Evolutionary conservation across 23 red algal genomes (phyloP).

Genomic region (Gracilariopsis chorda): DNA sequence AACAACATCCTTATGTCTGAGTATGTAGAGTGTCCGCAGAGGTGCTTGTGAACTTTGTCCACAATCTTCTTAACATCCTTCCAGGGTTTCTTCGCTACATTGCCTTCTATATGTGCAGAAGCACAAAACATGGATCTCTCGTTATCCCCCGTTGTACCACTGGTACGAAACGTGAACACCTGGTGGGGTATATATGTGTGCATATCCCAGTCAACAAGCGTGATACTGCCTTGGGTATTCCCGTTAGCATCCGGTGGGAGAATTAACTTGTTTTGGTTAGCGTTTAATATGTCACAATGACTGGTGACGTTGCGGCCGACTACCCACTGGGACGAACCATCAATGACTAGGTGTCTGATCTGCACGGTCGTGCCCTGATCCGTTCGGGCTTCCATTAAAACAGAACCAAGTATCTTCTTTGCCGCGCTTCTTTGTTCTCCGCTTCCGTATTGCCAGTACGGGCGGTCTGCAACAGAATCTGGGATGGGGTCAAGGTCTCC

Average conservation of each 20-base stretch:
- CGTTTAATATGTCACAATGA: neutral
- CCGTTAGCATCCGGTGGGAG: neutral
- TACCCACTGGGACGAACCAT: conserved; percentile 36
- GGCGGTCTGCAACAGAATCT: neutral
- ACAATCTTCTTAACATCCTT: neutral
- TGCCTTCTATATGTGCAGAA: neutral
- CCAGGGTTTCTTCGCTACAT: neutral
- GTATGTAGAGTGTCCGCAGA: conserved; percentile 26
- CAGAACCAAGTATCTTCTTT: neutral
- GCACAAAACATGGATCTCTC: neutral
- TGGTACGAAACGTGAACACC: neutral
- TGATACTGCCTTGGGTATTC: neutral
- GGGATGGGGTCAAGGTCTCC: neutral
- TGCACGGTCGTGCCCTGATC: neutral
- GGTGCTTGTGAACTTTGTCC: neutral
- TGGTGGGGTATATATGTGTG: conserved; percentile 4
- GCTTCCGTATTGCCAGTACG: conserved; percentile 39
- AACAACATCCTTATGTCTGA: conserved; percentile 21
- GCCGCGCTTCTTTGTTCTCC: conserved; percentile 13
- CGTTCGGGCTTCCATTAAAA: neutral
- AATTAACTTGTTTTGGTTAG: neutral
- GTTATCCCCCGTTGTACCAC: neutral
- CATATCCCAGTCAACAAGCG: neutral
- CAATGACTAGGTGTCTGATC: conserved; percentile 33
- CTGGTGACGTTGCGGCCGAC: conserved; percentile 34